These are phyloP conservation scores for Penicillium lividum DNA, from an alignment of 495 filamentous ascomycete species.

Conservation along the genomic window DNA sequence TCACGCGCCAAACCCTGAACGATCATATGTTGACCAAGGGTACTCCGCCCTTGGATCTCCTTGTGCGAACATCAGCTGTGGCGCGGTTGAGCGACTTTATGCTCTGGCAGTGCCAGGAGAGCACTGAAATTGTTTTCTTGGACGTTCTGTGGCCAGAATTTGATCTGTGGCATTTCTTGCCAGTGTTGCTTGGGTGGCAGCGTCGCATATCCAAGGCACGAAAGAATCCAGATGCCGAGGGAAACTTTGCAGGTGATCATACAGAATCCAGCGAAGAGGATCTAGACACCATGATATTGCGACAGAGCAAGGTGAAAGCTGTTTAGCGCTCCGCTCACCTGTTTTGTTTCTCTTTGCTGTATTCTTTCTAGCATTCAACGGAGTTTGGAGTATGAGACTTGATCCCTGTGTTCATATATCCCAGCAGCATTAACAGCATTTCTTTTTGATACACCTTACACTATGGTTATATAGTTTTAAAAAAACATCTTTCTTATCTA, in stretches of 20 bases:
- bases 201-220: conserved; percentile 56
- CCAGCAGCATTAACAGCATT: conserved; percentile 6
- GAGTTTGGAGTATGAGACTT: conserved; percentile 12
- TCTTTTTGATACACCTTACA: conserved; percentile 1
- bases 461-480: background rate
- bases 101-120: conserved; percentile 95
- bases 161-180: conserved; percentile 90
- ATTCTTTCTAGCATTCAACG: conserved; percentile 22
- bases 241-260: conserved; percentile 43
- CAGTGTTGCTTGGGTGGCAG: conserved; percentile 91
- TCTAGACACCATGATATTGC: conserved; percentile 24
- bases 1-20: conserved; percentile 75
- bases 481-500: background rate
- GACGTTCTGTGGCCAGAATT: conserved; percentile 96
- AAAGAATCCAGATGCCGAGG: conserved; percentile 45
- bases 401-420: conserved; percentile 4
- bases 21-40: conserved; percentile 81
- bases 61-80: conserved; percentile 89
- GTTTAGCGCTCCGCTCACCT: conserved; percentile 24
- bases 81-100: conserved; percentile 93
- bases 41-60: conserved; percentile 82
- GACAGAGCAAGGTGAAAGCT: conserved; percentile 33
- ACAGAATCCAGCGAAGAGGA: conserved; percentile 31
- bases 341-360: conserved; percentile 5
- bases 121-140: conserved; percentile 89